Base-by-base conservation (phyloP, 148 eudicot species). In the Oxyria digyna region DNA sequence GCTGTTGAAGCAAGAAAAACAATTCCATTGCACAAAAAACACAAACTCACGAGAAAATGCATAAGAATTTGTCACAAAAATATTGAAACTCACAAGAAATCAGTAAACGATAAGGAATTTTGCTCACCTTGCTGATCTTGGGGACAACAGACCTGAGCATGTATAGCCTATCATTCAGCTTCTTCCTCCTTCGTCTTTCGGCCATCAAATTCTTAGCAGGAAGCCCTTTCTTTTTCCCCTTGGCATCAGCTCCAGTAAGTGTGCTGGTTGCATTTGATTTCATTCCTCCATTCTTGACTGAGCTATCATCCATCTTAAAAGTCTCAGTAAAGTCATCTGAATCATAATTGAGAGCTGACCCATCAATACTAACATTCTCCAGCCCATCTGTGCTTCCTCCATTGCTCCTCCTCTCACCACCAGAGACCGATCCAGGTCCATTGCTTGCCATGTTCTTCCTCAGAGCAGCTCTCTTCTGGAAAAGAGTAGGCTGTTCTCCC, bases 181-280 rank as follows among this genome's bases (percentile, higher is more conserved):
- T 87, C 86, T 87, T 87, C 72, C 93, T 80, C 75, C 94, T 31
- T 15, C 89, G 78, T 63, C 87, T 78, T 72, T 88, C 94, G 6
- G 94, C 89, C 89, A 88, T 83, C 62, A 88, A 71, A 77, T 88
- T 88, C 75, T 88, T 88, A 1, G 93, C 93, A 21, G 93, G 93
- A 68, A 83, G 59, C 29, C 89, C 85, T 69, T 85, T 85, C 74
- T 82, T 81, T 75, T 83, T 87, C 52, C 87, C 87, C 74, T 80
- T 80, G 10, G 62, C 74, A 67, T 80, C 76, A 15, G 78, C 84
- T 29, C 72, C 71, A 4, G 73, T 78, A 4, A 76, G 78, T 0
- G 64, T 49, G 49, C 86, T 82, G 33, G 70, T 79, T 3, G 74
- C 82, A 67, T 79, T 81, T 26, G 82, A 79, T 42, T 78, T 83